Percentiles rank a stretch among this genome's conserved stretches.
Evolutionary conservation across 2,329 filamentous ascomycete species (phyloP).

Genomic region (Penicillium psychrosexuale): DNA sequence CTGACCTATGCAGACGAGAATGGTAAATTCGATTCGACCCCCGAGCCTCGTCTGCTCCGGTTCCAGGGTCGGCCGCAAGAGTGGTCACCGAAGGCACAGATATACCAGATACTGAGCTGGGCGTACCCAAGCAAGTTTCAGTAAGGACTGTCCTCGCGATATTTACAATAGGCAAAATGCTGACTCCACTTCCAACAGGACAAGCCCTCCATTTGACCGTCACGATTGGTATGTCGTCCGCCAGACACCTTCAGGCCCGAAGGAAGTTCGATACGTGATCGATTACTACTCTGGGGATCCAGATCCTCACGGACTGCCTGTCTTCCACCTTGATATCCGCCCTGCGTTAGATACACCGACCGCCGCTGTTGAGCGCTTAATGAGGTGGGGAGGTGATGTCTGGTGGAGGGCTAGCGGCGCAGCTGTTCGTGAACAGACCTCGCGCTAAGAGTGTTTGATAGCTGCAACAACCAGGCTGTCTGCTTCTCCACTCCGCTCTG

Average conservation of each 20-base stretch:
- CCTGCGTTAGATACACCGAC: slow-evolving; percentile 80
- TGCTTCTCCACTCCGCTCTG: slow-evolving; percentile 27
- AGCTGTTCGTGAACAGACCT: slow-evolving; percentile 44
- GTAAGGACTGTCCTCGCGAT: slow-evolving; percentile 47
- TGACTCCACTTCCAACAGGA: slow-evolving; percentile 46
- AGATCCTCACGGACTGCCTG: slow-evolving; percentile 81
- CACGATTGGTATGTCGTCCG: slow-evolving; percentile 95
- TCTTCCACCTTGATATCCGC: slow-evolving; percentile 92
- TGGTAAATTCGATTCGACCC: slow-evolving; percentile 29
- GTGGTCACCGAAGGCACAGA: slow-evolving; percentile 83
- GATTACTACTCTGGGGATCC: slow-evolving; percentile 89
- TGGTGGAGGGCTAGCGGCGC: slow-evolving; percentile 89
- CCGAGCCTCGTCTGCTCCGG: slow-evolving; percentile 70
- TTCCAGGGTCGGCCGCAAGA: slow-evolving; percentile 90
- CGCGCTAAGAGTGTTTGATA: not conserved
- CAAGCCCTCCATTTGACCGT: slow-evolving; percentile 86
- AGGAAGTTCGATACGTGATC: slow-evolving; percentile 89
- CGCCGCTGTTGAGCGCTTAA: slow-evolving; percentile 73
- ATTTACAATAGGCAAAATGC: not conserved
- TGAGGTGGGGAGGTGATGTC: slow-evolving; percentile 87
- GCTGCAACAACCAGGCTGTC: slow-evolving; percentile 6
- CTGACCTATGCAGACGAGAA: slow-evolving; percentile 51
- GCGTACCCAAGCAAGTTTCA: slow-evolving; percentile 76
- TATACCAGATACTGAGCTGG: slow-evolving; percentile 75
- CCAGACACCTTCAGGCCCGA: slow-evolving; percentile 61